Conservation (phyloP, 2,329 filamentous ascomycete species). For the Aspergillus caelatus region DNA sequence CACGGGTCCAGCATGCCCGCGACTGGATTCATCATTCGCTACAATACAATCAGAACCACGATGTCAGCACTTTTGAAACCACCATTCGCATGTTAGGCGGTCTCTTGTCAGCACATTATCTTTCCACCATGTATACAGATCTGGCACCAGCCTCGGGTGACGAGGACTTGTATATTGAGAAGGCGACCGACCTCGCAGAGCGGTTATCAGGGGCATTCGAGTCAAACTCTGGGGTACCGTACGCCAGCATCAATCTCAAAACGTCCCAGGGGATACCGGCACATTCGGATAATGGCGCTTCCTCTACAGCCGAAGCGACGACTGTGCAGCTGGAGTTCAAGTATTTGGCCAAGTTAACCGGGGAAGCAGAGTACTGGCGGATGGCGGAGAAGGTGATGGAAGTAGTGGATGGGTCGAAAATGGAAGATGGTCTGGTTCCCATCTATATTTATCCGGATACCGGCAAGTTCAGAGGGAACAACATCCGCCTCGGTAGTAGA, state of each 20-base stretch:
- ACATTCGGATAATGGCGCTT: slow-evolving; percentile 82
- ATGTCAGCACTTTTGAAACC: slow-evolving; percentile 97
- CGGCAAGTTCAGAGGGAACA: slow-evolving; percentile 78
- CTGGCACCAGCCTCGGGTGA: slow-evolving; percentile 74
- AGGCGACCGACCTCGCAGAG: slow-evolving; percentile 89
- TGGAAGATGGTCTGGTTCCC: slow-evolving; percentile 80
- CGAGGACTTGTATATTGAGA: slow-evolving; percentile 93
- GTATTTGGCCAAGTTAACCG: slow-evolving; percentile 91
- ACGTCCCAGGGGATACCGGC: slow-evolving; percentile 75
- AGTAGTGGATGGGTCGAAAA: slow-evolving; percentile 79
- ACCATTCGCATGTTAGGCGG: slow-evolving; percentile 97
- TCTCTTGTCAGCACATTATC: slow-evolving; percentile 87
- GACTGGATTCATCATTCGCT: slow-evolving; percentile 84
- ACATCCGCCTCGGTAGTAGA: slow-evolving; percentile 88
- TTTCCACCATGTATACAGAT: slow-evolving; percentile 81
- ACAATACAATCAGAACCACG: slow-evolving; percentile 87
- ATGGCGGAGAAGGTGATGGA: slow-evolving; percentile 89
- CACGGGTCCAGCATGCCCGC: slow-evolving; percentile 77
- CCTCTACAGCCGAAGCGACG: slow-evolving; percentile 90
- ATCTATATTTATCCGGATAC: slow-evolving; percentile 84
- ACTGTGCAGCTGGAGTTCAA: slow-evolving; percentile 96
- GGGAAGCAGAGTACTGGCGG: slow-evolving; percentile 91
- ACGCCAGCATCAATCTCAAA: slow-evolving; percentile 84
- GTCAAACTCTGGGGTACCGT: slow-evolving; percentile 82
- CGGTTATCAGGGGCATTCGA: slow-evolving; percentile 86